These are phyloP conservation scores for Entamoeba invadens DNA, from an alignment of 208 protist genomes.

Conservation along the genomic window DNA sequence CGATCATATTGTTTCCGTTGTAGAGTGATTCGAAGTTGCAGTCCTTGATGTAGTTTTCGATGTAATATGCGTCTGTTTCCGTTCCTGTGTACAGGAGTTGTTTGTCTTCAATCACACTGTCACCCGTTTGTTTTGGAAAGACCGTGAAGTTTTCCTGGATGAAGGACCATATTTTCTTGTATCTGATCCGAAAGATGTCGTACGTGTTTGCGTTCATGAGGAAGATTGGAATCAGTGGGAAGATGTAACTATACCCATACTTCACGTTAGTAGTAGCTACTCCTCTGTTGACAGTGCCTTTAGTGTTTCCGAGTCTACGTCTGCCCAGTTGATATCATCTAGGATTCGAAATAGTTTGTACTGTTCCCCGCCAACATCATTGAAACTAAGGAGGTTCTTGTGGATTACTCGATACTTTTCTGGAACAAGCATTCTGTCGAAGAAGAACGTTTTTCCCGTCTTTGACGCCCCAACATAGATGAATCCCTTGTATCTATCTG, in stretches of 20 bases:
- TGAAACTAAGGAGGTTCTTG: background rate
- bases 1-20: too few relatives aligned
- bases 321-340: background rate
- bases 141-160: too few relatives aligned
- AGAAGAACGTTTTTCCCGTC: background rate
- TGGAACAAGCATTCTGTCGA: background rate
- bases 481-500: background rate
- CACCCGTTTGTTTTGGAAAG: too few relatives aligned
- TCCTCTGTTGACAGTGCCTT: background rate
- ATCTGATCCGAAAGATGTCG: too few relatives aligned
- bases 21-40: too few relatives aligned
- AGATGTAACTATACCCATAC: background rate
- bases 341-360: background rate
- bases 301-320: background rate
- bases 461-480: background rate
- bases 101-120: too few relatives aligned
- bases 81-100: too few relatives aligned
- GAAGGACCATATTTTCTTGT: too few relatives aligned
- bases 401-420: background rate
- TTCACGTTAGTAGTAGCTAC: background rate
- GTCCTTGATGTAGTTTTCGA: too few relatives aligned
- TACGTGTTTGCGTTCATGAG: too few relatives aligned
- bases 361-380: background rate
- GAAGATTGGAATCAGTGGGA: background rate
- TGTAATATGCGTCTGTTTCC: too few relatives aligned